Base-by-base conservation (phyloP, 371 early-diverging fungal species). In the Thermomucor indicae-seudaticae region DNA sequence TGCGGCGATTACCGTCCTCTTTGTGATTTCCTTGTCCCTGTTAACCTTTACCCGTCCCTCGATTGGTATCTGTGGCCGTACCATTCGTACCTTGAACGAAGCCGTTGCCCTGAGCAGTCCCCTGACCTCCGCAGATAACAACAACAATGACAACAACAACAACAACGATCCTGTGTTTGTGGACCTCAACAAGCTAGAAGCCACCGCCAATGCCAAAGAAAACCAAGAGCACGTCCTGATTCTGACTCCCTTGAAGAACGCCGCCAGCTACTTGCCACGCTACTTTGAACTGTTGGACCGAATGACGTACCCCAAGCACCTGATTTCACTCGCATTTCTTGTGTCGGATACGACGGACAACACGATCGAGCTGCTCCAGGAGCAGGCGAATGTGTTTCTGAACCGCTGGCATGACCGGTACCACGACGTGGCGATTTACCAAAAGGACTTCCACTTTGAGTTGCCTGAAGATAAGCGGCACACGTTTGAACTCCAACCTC, bases 341-440 rank as follows among this genome's bases (percentile, higher is more conserved):
- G 80, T 81, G 4, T 81, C 82, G 3, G 82, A 81, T 53, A 79
- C 82, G 6, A 68, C 67, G 0, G 82, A 81, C 43, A 50, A 62
- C 32, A 81, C 80, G 0, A 50, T 79, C 30, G 64, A 67, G 20
- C 52, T 65, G 20, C 62, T 81, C 1, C 61, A 71, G 27, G 60
- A 58, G 10, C 64, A 76, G 11, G 64, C 62, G 5, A 45, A 70
- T 14, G 34, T 46, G 4, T 48, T 62, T 23, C 53, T 58, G 22
- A 55, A 54, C 7, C 46, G 54, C 6, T 47, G 53, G 27, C 27
- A 40, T 7, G 58, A 67, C 19, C 70, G 74, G n/a, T 78, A 78
- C 42, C 63, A 65, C 23, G 52, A 70, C 14, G 56, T 81, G 22
- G 62, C 63, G 4, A 72, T 81, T 11, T 79, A 68, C 47, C 71